phyloP scores from a whole-genome alignment of 2,329 filamentous ascomycete genomes.

The Epichloe baconii region DNA sequence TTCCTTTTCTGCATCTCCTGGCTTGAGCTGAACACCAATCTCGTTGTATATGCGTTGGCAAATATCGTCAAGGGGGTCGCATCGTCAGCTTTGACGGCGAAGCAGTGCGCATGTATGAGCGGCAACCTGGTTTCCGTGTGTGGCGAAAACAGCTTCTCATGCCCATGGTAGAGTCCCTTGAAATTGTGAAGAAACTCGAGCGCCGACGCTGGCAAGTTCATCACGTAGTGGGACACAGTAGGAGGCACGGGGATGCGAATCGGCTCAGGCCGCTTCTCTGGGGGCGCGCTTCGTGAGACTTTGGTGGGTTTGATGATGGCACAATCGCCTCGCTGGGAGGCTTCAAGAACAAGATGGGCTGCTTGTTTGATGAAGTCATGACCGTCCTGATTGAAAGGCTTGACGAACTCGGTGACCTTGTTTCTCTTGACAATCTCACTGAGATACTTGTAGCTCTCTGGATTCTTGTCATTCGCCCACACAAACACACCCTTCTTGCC shows the following conservation, averaged over 20 bases:
- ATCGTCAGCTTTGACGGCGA: constrained; percentile 69
- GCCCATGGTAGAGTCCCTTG: constrained; percentile 64
- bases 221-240: constrained; percentile 85
- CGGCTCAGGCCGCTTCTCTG: constrained; percentile 22
- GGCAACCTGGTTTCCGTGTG: constrained; percentile 51
- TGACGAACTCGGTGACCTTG: constrained; percentile 63
- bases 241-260: constrained; percentile 46
- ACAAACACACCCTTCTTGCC: constrained; percentile 85
- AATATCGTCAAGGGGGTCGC: constrained; percentile 45
- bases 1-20: constrained; percentile 32
- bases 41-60: constrained; percentile 26
- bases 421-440: constrained; percentile 59
- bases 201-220: constrained; percentile 90
- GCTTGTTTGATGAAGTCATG: constrained; percentile 64
- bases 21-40: constrained; percentile 26
- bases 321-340: constrained; percentile 37
- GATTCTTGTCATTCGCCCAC: constrained; percentile 95
- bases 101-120: constrained; percentile 88
- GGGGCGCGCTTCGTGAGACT: constrained; percentile 24
- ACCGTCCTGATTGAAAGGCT: constrained; percentile 71
- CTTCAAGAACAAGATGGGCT: constrained; percentile 44
- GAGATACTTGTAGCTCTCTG: constrained; percentile 67
- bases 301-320: constrained; percentile 34
- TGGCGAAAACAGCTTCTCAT: constrained; percentile 51
- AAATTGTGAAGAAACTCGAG: constrained; percentile 60